These are phyloP conservation scores for Amaranthus hypochondriacus DNA, from an alignment of 148 eudicot genomes.

Conservation along the genomic window DNA sequence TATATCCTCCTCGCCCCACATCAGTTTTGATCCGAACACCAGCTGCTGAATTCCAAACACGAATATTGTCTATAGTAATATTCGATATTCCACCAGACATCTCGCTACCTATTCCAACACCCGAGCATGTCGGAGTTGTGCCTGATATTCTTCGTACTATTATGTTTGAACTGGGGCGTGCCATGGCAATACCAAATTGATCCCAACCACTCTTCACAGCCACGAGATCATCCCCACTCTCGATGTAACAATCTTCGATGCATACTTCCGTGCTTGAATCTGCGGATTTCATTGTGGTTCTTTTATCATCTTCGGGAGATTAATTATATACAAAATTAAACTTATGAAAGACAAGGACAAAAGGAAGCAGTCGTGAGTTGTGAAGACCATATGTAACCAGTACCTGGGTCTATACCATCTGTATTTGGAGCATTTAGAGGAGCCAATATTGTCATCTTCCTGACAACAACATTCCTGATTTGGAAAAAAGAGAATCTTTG, in stretches of 20 bases:
- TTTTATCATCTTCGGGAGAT: background rate
- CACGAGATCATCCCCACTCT: slow-evolving; percentile 96
- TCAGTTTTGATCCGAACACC: slow-evolving; percentile 84
- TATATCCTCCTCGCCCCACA: slow-evolving; percentile 83
- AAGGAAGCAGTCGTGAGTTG: background rate
- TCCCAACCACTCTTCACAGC: slow-evolving; percentile 98
- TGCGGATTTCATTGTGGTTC: slow-evolving; percentile 20
- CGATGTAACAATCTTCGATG: slow-evolving; percentile 95
- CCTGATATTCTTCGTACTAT: slow-evolving; percentile 76
- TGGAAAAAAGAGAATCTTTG: background rate
- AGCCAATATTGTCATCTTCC: slow-evolving; percentile 88
- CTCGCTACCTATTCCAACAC: slow-evolving; percentile 93
- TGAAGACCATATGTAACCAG: background rate
- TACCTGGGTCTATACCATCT: slow-evolving; percentile 98
- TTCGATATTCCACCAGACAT: slow-evolving; percentile 89
- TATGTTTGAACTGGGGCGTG: slow-evolving; percentile 80
- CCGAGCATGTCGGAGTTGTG: slow-evolving; percentile 93
- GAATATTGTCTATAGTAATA: slow-evolving; percentile 50
- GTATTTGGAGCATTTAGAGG: slow-evolving; percentile 95
- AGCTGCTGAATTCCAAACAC: slow-evolving; percentile 68
- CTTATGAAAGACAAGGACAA: background rate
- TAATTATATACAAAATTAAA: no score
- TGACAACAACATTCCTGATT: slow-evolving; percentile 77
- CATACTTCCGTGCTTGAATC: slow-evolving; percentile 88
- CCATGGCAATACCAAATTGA: slow-evolving; percentile 70